Evolutionary conservation across 139 green algal species (phyloP), one percentile per base, ranked within the genome.

Genomic region (Nannochloris sp.): DNA sequence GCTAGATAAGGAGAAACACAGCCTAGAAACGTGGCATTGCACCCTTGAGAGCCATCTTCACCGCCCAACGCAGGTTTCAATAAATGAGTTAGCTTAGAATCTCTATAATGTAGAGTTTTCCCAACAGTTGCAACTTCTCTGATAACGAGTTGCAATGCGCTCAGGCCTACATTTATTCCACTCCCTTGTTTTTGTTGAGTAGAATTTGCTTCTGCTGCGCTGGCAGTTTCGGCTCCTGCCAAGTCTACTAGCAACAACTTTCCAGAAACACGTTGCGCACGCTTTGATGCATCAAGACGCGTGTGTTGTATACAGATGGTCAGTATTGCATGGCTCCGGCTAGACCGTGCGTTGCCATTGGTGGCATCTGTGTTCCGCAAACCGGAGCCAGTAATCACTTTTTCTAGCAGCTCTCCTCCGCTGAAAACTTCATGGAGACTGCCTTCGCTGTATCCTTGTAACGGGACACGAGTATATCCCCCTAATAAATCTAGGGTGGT

Each of bases 241-340:
- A 74, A 24, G 37, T 74, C 67, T 0, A 74, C 67, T 25, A 74
- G 57, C 67, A 74, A 59, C 14, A 74, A 57, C 38, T 54, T 54
- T 3, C 56, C 65, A 47, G 60, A 55, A 29, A 74, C 6, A 23
- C 15, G 23, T 25, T 57, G 24, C 23, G 30, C 30, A n/a, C n/a
- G 24, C 13, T 47, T 25, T 25, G 19, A 14, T 19, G 27, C 19
- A 19, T 34, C 25, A 54, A 44, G 19, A 12, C 32, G 45, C 45
- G 39, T 61, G 46, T 68, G 64, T 48, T 64, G 65, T 3, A 44
- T 60, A 35, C 58, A 32, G 3, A 46, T 61, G 4, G 66, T 47
- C 23, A 74, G 68, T 27, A 74, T 74, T 54, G 67, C 67, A 30
- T 74, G 67, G 6, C 47, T 64, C n/a, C 67, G 32, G 1, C 25